A percentile compares a stretch with the other conserved stretches of the same genome.
These are phyloP conservation scores for Vaccinium darrowii DNA, from an alignment of 148 eudicot genomes.

Conservation along the genomic window DNA sequence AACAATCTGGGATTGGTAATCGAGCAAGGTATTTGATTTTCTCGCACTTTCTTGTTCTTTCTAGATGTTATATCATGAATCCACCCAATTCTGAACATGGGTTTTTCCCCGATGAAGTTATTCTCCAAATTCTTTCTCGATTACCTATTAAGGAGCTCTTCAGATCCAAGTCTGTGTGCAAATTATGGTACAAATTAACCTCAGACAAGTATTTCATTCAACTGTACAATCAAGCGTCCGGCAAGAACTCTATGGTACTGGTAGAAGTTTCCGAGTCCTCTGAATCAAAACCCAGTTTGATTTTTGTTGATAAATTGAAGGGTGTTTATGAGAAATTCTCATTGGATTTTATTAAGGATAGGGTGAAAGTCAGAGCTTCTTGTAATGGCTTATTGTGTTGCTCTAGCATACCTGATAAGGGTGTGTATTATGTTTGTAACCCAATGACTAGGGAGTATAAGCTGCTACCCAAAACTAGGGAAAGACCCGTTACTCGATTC, in stretches of 20 bases:
- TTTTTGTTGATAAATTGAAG: constrained; percentile 63
- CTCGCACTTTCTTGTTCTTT: constrained; percentile 1
- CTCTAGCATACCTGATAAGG: constrained; percentile 83
- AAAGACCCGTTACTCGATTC: constrained; percentile 79
- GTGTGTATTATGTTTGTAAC: constrained; percentile 89
- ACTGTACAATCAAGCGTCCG: constrained; percentile 52
- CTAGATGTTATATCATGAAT: constrained; percentile 32
- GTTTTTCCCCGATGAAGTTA: constrained; percentile 76
- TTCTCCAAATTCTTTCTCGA: constrained; percentile 70
- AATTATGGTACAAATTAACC: constrained; percentile 55
- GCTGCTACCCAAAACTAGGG: constrained; percentile 67
- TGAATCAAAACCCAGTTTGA: constrained; percentile 52
- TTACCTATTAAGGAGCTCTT: constrained; percentile 73
- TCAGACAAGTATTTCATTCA: constrained; percentile 61
- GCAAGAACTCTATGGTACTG: constrained; percentile 55
- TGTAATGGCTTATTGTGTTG: constrained; percentile 94
- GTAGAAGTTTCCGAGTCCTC: constrained; percentile 70
- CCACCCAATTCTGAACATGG: constrained; percentile 37
- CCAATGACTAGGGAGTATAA: constrained; percentile 74
- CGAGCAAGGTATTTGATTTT: constrained; percentile 18
- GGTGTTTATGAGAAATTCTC: constrained; percentile 67
- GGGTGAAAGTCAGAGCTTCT: constrained; percentile 83
- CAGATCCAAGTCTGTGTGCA: constrained; percentile 66
- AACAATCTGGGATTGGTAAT: constrained; percentile 11
- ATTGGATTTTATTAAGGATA: constrained; percentile 67